phyloP scores from a whole-genome alignment of 208 protist genomes.

The Novymonas esmeraldas region DNA sequence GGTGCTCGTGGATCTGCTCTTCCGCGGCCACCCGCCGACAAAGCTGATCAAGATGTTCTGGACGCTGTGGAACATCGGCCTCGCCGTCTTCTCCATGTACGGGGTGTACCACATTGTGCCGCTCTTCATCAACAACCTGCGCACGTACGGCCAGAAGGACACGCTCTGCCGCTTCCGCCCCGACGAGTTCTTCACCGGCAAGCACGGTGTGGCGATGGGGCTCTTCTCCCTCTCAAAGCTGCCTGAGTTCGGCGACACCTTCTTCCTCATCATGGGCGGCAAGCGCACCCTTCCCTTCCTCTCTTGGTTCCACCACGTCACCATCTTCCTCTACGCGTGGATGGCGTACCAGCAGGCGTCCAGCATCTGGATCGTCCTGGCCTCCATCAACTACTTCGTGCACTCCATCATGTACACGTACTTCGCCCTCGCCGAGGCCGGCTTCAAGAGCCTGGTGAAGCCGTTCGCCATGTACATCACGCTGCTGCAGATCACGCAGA shows the following conservation, averaged over 20 bases:
- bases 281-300: conserved; percentile 77
- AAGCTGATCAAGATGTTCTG: conserved; percentile 44
- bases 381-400: conserved; percentile 91
- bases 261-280: conserved; percentile 65
- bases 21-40: conserved; percentile 42
- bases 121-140: conserved; percentile 27
- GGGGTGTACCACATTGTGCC: conserved; percentile 59
- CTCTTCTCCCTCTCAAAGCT: conserved; percentile 75
- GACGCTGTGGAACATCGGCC: conserved; percentile 81
- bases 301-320: conserved; percentile 91
- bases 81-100: conserved; percentile 75
- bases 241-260: conserved; percentile 75
- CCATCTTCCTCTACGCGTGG: conserved; percentile 90
- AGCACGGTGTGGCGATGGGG: conserved; percentile 51
- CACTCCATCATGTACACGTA: conserved; percentile 96
- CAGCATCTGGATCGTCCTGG: conserved; percentile 50
- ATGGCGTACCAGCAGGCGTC: conserved; percentile 49
- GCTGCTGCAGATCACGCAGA: conserved; percentile 87
- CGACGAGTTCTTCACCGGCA: conserved; percentile 41
- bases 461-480: conserved; percentile 84
- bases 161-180: conserved; percentile 46
- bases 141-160: conserved; percentile 34
- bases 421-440: conserved; percentile 74
- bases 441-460: conserved; percentile 56
- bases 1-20: conserved; percentile 29